phyloP scores from a whole-genome alignment of 2,329 filamentous ascomycete genomes.

The Fusarium pininemorale region DNA sequence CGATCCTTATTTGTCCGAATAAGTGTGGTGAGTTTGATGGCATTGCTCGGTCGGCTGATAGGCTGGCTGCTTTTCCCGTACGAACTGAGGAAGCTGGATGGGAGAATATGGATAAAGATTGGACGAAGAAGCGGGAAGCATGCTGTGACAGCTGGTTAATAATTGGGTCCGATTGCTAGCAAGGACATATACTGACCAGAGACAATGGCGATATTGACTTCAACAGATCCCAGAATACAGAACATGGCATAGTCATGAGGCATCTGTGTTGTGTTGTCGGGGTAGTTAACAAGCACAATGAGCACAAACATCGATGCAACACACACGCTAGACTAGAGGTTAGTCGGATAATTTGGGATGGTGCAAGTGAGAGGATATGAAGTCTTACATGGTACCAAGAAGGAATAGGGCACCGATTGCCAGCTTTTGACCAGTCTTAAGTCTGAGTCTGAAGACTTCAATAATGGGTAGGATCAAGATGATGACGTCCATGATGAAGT shows the following conservation, averaged over 20 bases:
- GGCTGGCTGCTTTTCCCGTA: conserved; percentile 23
- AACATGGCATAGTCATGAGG: conserved; percentile 34
- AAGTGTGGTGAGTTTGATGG: conserved; percentile 19
- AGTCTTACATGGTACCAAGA: conserved; percentile 6
- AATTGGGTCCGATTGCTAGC: no score
- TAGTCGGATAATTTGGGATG: background rate
- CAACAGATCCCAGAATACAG: conserved; percentile 23
- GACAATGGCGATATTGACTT: conserved; percentile 35
- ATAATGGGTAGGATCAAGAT: conserved; percentile 45
- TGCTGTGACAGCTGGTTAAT: background rate
- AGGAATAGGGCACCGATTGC: conserved; percentile 4
- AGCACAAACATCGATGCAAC: conserved; percentile 27
- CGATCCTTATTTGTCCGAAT: conserved; percentile 3
- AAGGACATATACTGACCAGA: conserved; percentile 15
- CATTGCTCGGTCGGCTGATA: conserved; percentile 24
- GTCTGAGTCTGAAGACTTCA: background rate
- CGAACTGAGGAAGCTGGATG: conserved; percentile 23
- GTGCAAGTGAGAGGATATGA: rapidly evolving
- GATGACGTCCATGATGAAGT: conserved; percentile 45
- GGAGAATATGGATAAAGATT: conserved; percentile 27
- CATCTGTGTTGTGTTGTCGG: conserved; percentile 17
- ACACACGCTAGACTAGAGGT: conserved; percentile 9
- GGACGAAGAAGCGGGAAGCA: conserved; percentile 36
- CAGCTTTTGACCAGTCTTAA: background rate
- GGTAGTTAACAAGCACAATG: conserved; percentile 11